These are phyloP conservation scores for Martiniozyma asiatica DNA, from an alignment of 1,139 yeast species.

Conservation along the genomic window DNA sequence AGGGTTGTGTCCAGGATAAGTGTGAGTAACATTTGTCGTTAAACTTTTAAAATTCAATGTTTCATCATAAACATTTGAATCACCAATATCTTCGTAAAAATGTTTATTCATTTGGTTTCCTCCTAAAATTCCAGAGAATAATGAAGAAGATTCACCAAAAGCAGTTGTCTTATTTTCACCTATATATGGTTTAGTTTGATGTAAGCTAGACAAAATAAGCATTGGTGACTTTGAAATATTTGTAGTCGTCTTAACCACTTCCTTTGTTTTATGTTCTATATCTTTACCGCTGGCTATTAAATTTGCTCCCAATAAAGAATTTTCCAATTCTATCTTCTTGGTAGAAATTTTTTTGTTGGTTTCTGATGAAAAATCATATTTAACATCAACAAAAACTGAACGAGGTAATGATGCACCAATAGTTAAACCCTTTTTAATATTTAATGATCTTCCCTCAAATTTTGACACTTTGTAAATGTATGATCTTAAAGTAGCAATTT, in stretches of 20 bases:
- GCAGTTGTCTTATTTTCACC: conserved; percentile 49
- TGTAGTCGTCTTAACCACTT: not conserved
- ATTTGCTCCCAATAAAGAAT: too few relatives aligned
- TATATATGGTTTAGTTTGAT: conserved; percentile 37
- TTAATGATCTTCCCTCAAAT: conserved; percentile 13
- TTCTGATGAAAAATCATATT: conserved; percentile 34
- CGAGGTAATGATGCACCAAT: conserved; percentile 49
- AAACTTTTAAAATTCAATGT: conserved; percentile 15
- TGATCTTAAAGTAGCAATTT: conserved; percentile 55
- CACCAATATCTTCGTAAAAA: conserved; percentile 33
- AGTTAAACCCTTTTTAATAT: conserved; percentile 17
- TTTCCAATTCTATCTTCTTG: too few relatives aligned
- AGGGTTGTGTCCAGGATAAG: conserved; percentile 58
- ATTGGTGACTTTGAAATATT: not conserved
- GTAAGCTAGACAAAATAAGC: conserved; percentile 14
- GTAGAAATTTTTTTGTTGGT: too few relatives aligned
- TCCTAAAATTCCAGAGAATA: conserved; percentile 1
- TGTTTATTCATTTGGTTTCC: conserved; percentile 3
- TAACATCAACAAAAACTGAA: conserved; percentile 56
- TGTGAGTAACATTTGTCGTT: conserved; percentile 29
- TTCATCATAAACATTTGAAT: conserved; percentile 17
- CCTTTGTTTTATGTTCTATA: too few relatives aligned
- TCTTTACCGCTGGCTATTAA: too few relatives aligned
- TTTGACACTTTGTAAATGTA: conserved; percentile 53
- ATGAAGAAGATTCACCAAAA: conserved; percentile 26